Evolutionary conservation across 2,329 filamentous ascomycete genomes (phyloP).

Genomic region (Verticillium tricorpus): DNA sequence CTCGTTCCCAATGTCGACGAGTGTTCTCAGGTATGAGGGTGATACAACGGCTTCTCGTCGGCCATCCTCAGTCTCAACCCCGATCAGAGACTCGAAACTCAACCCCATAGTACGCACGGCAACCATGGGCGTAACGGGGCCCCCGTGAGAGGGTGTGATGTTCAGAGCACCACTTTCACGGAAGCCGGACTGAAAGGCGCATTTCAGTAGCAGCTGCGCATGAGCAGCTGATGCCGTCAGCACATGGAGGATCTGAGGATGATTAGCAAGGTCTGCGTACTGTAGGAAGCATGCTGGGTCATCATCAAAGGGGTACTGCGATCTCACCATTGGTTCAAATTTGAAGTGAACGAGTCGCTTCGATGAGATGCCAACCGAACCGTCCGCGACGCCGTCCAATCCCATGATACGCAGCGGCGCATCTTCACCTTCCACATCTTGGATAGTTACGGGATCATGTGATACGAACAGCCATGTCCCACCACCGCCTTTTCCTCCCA

Average conservation of each 20-base stretch:
- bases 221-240: slow-evolving; percentile 70
- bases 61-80: slow-evolving; percentile 38
- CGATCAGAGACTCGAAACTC: slow-evolving; percentile 76
- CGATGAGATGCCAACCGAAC: slow-evolving; percentile 17
- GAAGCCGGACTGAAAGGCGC: slow-evolving; percentile 78
- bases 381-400: slow-evolving; percentile 27
- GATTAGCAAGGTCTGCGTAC: not conserved
- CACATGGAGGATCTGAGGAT: slow-evolving; percentile 75
- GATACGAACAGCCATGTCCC: slow-evolving; percentile 85
- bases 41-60: slow-evolving; percentile 49
- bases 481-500: slow-evolving; percentile 81
- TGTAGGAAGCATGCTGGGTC: not conserved
- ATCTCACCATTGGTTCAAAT: slow-evolving; percentile 86
- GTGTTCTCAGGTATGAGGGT: slow-evolving; percentile 59
- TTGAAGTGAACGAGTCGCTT: slow-evolving; percentile 71
- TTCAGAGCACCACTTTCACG: slow-evolving; percentile 84
- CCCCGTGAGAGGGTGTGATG: slow-evolving; percentile 23
- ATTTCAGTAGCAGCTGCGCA: slow-evolving; percentile 70
- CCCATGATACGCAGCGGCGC: slow-evolving; percentile 30
- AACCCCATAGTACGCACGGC: slow-evolving; percentile 82
- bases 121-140: slow-evolving; percentile 60
- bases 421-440: slow-evolving; percentile 18
- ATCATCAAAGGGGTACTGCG: slow-evolving; percentile 5
- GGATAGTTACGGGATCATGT: slow-evolving; percentile 61
- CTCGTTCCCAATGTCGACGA: slow-evolving; percentile 69